Conservation (phyloP, 2,329 filamentous ascomycete species). For the Aspergillus jensenii region DNA sequence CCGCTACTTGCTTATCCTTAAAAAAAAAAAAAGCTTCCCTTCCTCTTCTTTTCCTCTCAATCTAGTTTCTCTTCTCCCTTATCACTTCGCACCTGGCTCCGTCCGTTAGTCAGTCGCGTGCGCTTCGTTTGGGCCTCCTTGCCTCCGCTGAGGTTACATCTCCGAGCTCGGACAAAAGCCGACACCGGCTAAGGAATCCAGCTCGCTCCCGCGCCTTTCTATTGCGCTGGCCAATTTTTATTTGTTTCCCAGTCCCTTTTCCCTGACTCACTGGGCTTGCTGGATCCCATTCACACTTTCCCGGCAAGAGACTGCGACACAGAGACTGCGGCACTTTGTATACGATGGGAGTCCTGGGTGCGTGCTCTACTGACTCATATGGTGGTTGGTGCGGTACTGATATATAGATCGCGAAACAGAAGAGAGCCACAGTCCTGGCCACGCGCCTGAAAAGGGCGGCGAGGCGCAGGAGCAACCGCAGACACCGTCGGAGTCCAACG, state of each 20-base stretch:
- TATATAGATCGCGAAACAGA: not conserved
- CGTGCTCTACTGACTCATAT: not conserved
- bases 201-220: not conserved
- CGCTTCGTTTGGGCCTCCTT: not conserved
- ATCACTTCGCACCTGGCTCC: too few relatives aligned
- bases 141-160: not conserved
- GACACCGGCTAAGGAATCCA: constrained; percentile 3
- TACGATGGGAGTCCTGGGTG: not conserved
- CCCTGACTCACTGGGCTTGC: not conserved
- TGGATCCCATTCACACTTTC: not conserved
- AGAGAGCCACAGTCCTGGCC: constrained; percentile 3
- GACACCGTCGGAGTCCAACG: constrained; percentile 15
- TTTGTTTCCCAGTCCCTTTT: not conserved
- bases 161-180: constrained; percentile 7
- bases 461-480: not conserved
- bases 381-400: not conserved
- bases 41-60: not conserved
- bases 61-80: not conserved
- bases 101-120: not conserved
- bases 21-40: not conserved
- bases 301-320: not conserved
- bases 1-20: not conserved
- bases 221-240: not conserved
- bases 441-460: constrained; percentile 19
- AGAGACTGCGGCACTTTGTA: not conserved